A percentile compares a stretch with the other conserved stretches of the same genome.
Evolutionary conservation across 208 protist species (phyloP).

Genomic region (Trypanosoma congolense): DNA sequence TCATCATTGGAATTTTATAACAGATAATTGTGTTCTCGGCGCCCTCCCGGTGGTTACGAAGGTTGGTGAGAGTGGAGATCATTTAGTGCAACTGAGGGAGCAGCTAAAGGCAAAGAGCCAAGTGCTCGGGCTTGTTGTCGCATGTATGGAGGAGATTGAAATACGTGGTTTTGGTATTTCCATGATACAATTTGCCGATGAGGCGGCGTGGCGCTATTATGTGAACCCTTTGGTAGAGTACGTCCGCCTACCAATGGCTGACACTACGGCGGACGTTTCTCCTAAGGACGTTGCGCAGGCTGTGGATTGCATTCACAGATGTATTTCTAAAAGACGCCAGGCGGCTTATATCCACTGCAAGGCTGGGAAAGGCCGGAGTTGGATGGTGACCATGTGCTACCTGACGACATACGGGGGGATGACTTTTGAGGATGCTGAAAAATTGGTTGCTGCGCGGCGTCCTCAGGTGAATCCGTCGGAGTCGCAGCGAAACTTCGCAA

Average conservation of each 20-base stretch:
- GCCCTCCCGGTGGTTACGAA: constrained; percentile 79
- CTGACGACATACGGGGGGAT: constrained; percentile 66
- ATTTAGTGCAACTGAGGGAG: constrained; percentile 50
- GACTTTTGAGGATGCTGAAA: constrained; percentile 43
- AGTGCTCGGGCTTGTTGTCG: constrained; percentile 69
- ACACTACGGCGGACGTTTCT: constrained; percentile 53
- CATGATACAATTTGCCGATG: constrained; percentile 71
- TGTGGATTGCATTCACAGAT: constrained; percentile 54
- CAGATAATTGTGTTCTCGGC: constrained; percentile 66
- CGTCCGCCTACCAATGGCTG: constrained; percentile 59
- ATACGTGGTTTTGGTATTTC: constrained; percentile 77
- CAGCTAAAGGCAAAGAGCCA: constrained; percentile 49
- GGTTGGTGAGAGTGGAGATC: constrained; percentile 74
- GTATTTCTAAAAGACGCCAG: constrained; percentile 28
- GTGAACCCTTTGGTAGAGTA: constrained; percentile 50
- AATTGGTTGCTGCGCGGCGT: constrained; percentile 34
- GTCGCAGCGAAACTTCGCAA: constrained; percentile 49
- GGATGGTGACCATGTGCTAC: constrained; percentile 88
- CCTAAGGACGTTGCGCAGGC: constrained; percentile 45
- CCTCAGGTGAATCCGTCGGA: constrained; percentile 71
- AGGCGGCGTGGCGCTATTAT: constrained; percentile 49
- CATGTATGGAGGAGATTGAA: constrained; percentile 71
- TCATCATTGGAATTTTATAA: constrained; percentile 85
- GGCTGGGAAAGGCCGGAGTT: constrained; percentile 84
- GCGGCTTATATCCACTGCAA: constrained; percentile 89